Conservation (phyloP, 306 rosid genomes). For the Hippophae tibetana region DNA sequence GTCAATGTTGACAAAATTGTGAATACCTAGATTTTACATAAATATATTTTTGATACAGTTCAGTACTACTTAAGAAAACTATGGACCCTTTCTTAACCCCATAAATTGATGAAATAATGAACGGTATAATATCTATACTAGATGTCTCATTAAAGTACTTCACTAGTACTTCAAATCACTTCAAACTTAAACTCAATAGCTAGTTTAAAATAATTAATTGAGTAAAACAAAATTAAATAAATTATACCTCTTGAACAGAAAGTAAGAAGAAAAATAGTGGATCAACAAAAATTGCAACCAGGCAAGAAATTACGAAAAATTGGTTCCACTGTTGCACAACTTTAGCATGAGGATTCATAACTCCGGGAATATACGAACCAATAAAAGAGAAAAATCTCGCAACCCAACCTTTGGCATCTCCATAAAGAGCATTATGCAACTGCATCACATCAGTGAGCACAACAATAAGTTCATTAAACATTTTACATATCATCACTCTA, state of each 20-base stretch:
- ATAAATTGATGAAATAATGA: too few relatives aligned
- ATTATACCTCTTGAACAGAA: slow-evolving; percentile 34
- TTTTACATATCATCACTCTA: slow-evolving; percentile 6
- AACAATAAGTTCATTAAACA: slow-evolving; percentile 11
- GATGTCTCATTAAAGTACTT: too few relatives aligned
- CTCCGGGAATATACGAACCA: slow-evolving; percentile 50
- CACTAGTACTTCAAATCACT: not conserved
- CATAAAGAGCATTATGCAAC: slow-evolving; percentile 62
- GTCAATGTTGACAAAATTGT: too few relatives aligned
- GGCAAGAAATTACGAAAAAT: slow-evolving; percentile 57
- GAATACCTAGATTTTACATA: too few relatives aligned
- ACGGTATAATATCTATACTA: too few relatives aligned
- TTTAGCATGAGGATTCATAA: slow-evolving; percentile 75
- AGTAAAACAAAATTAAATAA: slow-evolving; percentile 12
- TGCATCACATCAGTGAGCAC: slow-evolving; percentile 23
- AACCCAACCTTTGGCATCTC: slow-evolving; percentile 71
- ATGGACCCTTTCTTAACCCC: too few relatives aligned
- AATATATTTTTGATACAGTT: too few relatives aligned
- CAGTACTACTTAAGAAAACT: too few relatives aligned
- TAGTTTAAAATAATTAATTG: not conserved
- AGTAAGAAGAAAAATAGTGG: slow-evolving; percentile 73
- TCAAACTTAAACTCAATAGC: not conserved
- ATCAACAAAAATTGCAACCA: slow-evolving; percentile 62
- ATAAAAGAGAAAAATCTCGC: slow-evolving; percentile 41
- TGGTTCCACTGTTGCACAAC: slow-evolving; percentile 67